Conservation (phyloP, 306 rosid species). For the Dalbergia cultrata region DNA sequence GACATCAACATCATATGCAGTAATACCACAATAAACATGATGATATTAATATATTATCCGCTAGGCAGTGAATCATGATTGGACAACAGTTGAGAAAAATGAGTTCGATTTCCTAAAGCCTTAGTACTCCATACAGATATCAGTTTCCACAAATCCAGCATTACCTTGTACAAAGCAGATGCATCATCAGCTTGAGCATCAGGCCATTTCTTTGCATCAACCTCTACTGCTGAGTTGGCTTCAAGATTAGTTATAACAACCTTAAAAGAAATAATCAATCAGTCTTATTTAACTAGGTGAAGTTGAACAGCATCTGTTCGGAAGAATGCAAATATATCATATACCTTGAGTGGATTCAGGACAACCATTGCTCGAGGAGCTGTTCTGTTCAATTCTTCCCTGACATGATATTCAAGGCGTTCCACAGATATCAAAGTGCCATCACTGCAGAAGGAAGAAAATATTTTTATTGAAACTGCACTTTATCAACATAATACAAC, state of each 20-base stretch:
- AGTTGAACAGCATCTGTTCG: constrained; percentile 4
- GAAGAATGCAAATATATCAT: constrained; percentile 41
- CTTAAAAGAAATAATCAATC: constrained; percentile 51
- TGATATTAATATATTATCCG: background rate
- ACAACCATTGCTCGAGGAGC: constrained; percentile 89
- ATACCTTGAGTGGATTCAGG: constrained; percentile 89
- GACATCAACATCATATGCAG: constrained; percentile 11
- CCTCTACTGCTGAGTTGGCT: constrained; percentile 69
- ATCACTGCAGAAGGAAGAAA: constrained; percentile 68
- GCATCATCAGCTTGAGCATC: constrained; percentile 79
- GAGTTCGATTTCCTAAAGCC: constrained; percentile 21
- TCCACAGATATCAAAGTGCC: constrained; percentile 84
- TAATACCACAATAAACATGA: constrained; percentile 11
- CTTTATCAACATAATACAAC: background rate
- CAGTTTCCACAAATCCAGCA: constrained; percentile 37
- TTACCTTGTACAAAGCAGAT: constrained; percentile 88
- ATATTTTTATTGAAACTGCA: background rate
- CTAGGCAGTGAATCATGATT: background rate
- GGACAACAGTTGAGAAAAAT: constrained; percentile 7
- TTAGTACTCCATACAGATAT: background rate
- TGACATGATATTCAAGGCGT: constrained; percentile 90
- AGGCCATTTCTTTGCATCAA: constrained; percentile 93
- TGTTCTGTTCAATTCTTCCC: constrained; percentile 90
- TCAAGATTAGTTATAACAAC: constrained; percentile 91
- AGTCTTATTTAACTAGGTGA: constrained; percentile 16